A percentile compares a stretch with the other conserved stretches of the same genome.
phyloP scores from a whole-genome alignment of 1,139 yeast species.

The Yamadazyma dendronema region DNA sequence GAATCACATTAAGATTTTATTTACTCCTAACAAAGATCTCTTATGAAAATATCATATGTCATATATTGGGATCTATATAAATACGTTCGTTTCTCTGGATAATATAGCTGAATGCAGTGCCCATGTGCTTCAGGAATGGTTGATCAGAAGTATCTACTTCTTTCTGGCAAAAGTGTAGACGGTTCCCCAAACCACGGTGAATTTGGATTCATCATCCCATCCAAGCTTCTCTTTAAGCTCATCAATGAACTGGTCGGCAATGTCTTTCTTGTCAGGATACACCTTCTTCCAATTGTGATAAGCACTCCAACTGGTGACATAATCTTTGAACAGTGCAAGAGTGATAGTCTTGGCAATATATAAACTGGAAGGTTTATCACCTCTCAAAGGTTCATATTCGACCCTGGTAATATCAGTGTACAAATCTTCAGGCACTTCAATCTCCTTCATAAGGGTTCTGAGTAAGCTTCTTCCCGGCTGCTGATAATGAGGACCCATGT shows the following conservation, averaged over 20 bases:
- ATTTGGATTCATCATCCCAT: slow-evolving; percentile 43
- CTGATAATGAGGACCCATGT: slow-evolving; percentile 71
- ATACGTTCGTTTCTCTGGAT: too few relatives aligned
- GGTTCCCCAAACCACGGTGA: slow-evolving; percentile 60
- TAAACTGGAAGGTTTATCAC: slow-evolving; percentile 28
- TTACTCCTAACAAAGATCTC: slow-evolving; percentile 21
- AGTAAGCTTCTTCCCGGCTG: slow-evolving; percentile 67
- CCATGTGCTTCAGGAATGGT: too few relatives aligned
- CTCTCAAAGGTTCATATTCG: slow-evolving; percentile 35
- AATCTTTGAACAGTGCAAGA: slow-evolving; percentile 43
- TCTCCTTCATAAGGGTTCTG: slow-evolving; percentile 41
- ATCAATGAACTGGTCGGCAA: slow-evolving; percentile 41
- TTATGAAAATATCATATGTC: too few relatives aligned
- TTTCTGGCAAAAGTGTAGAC: slow-evolving; percentile 47
- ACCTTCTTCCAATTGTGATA: slow-evolving; percentile 61
- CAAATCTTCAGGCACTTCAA: slow-evolving; percentile 36
- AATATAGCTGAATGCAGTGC: too few relatives aligned
- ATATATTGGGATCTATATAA: too few relatives aligned
- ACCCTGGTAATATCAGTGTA: slow-evolving; percentile 41
- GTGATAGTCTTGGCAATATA: slow-evolving; percentile 41
- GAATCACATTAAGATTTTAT: slow-evolving; percentile 35
- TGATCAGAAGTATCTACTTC: slow-evolving; percentile 2
- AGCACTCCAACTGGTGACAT: slow-evolving; percentile 68
- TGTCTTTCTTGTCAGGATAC: slow-evolving; percentile 31
- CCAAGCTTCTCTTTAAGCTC: slow-evolving; percentile 40